A percentile compares a stretch with the other conserved stretches of the same genome.
Conservation (phyloP, 1,284 basidiomycete genomes). For the Pisolithus thermaeus region DNA sequence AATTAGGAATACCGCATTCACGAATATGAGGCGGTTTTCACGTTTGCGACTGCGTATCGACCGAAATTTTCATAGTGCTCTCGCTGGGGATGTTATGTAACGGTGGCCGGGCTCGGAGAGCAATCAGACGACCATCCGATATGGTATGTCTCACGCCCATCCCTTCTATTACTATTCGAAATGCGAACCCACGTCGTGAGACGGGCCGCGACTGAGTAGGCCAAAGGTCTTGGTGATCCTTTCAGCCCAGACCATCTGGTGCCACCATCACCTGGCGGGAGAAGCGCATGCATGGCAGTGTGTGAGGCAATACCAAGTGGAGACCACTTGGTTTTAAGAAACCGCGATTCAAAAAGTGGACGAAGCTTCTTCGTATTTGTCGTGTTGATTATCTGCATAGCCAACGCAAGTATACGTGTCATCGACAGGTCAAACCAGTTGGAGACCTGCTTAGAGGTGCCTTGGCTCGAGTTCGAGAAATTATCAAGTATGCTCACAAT, state of each 20-base stretch:
- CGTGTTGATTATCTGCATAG: too few relatives aligned
- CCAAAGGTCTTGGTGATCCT: conserved; percentile 35
- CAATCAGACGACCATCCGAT: conserved; percentile 84
- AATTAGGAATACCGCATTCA: conserved; percentile 56
- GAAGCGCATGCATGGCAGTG: conserved; percentile 13
- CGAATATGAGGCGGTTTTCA: conserved; percentile 74
- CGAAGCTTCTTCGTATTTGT: neutral
- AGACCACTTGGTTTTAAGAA: neutral
- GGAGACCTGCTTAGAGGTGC: too few relatives aligned
- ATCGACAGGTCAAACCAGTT: too few relatives aligned
- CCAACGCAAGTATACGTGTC: too few relatives aligned
- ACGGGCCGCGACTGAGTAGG: conserved; percentile 91
- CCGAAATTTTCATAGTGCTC: conserved; percentile 59
- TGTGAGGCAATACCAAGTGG: conserved; percentile 17
- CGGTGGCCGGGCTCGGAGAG: conserved; percentile 80
- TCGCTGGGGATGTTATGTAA: conserved; percentile 71
- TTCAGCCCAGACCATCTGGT: conserved; percentile 21
- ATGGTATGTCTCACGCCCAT: conserved; percentile 55
- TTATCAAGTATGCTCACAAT: too few relatives aligned
- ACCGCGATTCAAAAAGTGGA: neutral
- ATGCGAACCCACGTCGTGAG: neutral
- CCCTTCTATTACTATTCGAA: neutral
- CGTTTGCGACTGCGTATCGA: conserved; percentile 69
- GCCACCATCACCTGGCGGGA: conserved; percentile 17
- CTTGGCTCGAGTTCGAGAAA: too few relatives aligned